Conservation (phyloP, 192 early-diverging fungal genomes). For the Coemansia sp. region DNA sequence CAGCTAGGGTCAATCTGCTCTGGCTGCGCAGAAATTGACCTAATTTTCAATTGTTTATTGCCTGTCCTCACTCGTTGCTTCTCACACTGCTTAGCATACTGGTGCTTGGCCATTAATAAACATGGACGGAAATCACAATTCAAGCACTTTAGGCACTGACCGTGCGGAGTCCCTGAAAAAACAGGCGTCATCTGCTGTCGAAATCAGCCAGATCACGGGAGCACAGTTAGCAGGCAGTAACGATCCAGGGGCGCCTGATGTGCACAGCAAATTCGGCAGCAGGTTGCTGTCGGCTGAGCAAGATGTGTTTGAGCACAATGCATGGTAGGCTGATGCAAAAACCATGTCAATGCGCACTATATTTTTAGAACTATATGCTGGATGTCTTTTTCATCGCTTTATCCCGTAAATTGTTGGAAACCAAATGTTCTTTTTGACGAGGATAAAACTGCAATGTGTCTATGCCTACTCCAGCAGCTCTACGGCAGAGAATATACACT, state of each 20-base stretch:
- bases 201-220: slow-evolving; percentile 18
- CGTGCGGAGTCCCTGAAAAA: slow-evolving; percentile 30
- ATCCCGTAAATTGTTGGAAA: background rate
- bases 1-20: slow-evolving; percentile 2
- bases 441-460: background rate
- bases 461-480: background rate
- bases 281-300: slow-evolving; percentile 71
- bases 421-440: too few species aligned
- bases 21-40: background rate
- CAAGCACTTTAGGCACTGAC: slow-evolving; percentile 1
- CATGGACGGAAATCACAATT: slow-evolving; percentile 9
- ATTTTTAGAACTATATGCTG: background rate
- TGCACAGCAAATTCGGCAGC: slow-evolving; percentile 63
- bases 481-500: background rate
- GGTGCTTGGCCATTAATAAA: background rate
- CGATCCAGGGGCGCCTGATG: slow-evolving; percentile 10
- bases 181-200: slow-evolving; percentile 43
- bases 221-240: slow-evolving; percentile 8
- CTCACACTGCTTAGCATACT: too few species aligned
- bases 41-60: background rate
- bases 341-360: slow-evolving; percentile 1
- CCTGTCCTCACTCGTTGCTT: background rate
- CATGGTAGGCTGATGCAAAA: slow-evolving; percentile 66
- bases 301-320: slow-evolving; percentile 86
- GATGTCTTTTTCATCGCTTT: background rate